These are phyloP conservation scores for Penicillium occitanis DNA, from an alignment of 2,329 filamentous ascomycete genomes.

Conservation along the genomic window DNA sequence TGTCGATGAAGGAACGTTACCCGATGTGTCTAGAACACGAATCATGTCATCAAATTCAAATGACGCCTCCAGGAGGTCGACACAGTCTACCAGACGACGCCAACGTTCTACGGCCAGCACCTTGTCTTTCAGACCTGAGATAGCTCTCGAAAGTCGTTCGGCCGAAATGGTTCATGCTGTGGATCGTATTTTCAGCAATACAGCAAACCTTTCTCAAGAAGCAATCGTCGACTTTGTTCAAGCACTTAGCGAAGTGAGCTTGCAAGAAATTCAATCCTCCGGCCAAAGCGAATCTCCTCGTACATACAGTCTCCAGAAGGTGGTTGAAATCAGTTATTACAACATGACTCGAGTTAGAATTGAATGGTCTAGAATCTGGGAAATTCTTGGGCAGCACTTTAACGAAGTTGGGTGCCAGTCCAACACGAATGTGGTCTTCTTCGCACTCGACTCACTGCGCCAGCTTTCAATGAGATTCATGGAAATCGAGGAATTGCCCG, in stretches of 20 bases:
- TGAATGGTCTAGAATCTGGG: constrained; percentile 98
- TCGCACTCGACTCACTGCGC: constrained; percentile 89
- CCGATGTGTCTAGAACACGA: constrained; percentile 83
- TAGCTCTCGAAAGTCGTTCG: constrained; percentile 87
- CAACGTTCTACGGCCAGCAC: constrained; percentile 48
- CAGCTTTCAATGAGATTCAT: constrained; percentile 98
- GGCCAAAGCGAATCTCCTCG: constrained; percentile 93
- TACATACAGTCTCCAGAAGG: constrained; percentile 95
- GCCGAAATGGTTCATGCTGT: constrained; percentile 91
- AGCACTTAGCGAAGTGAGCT: constrained; percentile 91
- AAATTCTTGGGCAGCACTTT: constrained; percentile 96
- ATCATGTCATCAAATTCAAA: constrained; percentile 60
- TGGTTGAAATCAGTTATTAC: constrained; percentile 99
- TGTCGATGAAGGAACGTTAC: constrained; percentile 87
- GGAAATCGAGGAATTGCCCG: constrained; percentile 95
- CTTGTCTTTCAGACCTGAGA: constrained; percentile 68
- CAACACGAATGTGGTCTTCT: constrained; percentile 96
- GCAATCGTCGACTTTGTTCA: constrained; percentile 94
- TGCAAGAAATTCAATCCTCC: constrained; percentile 98
- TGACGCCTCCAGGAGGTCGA: constrained; percentile 64
- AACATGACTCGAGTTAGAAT: constrained; percentile 99
- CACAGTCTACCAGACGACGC: constrained; percentile 55
- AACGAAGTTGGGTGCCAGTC: constrained; percentile 95
- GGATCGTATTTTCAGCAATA: constrained; percentile 95
- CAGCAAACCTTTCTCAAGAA: constrained; percentile 86